Conservation (phyloP, 352 stramenopile genomes). For the Peronospora farinosa region DNA sequence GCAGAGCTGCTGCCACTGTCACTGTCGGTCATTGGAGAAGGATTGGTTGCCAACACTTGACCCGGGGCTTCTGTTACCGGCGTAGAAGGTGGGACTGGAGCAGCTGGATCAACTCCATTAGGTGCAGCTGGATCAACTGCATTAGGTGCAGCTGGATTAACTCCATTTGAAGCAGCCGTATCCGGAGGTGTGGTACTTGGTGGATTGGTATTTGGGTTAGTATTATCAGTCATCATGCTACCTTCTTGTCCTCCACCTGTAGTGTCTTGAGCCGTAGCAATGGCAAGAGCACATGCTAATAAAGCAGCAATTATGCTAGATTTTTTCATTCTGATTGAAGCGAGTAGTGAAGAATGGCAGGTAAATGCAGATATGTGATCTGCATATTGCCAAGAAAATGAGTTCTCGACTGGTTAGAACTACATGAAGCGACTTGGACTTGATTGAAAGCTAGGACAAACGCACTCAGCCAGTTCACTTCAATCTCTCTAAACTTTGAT, state of each 20-base stretch:
- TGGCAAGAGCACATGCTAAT: constrained; percentile 7
- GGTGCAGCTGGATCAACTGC: too few species aligned
- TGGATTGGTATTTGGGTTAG: constrained; percentile 1
- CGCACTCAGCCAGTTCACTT: neutral
- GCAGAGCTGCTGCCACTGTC: constrained; percentile 21
- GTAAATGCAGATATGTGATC: constrained; percentile 20
- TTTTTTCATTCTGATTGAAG: constrained; percentile 8
- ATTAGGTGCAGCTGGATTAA: too few species aligned
- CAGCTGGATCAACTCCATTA: constrained; percentile 2
- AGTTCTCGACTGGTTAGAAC: neutral
- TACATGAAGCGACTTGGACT: constrained; percentile 11
- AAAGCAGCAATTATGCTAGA: constrained; percentile 8
- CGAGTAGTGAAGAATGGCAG: neutral
- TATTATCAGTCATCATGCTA: constrained; percentile 12
- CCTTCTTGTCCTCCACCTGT: constrained; percentile 18
- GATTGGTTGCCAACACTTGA: constrained; percentile 5
- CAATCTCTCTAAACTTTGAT: constrained; percentile 1
- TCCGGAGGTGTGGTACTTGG: constrained; percentile 1
- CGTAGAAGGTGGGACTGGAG: constrained; percentile 2
- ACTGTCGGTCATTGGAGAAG: constrained; percentile 11
- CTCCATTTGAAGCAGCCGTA: neutral
- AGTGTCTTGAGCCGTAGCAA: constrained; percentile 22
- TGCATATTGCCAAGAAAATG: constrained; percentile 1
- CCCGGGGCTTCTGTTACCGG: constrained; percentile 2
- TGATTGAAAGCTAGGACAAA: constrained; percentile 13